Evolutionary conservation across 345 rosid species (phyloP), one percentile per base, ranked within the genome.

Genomic region (Iberis pinnata): DNA sequence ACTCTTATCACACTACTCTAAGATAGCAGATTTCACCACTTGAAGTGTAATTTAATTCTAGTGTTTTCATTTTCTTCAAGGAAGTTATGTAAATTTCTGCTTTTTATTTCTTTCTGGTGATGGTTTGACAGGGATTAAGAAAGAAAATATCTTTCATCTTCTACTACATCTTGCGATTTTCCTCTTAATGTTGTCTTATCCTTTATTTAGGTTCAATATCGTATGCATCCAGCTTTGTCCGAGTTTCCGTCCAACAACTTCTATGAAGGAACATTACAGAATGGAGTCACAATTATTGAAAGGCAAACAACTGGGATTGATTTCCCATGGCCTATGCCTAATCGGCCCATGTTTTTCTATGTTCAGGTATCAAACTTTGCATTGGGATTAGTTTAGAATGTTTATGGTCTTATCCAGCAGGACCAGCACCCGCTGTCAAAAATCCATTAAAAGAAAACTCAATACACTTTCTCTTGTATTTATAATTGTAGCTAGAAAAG

Each of bases 291-390:
- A 18, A 70, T 93, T 47, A 93, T 78, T 57, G 99, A 93, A 67
- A 76, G 99, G 78, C 99, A 81, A 61, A 76, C 92, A 32, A 61
- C 87, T n/a, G 95, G 99, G 64, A 88, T 93, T 68, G 99, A 88
- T 78, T 93, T 93, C 67, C 95, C 97, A 18, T 93, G 99, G 99
- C 99, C 99, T 41, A 95, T 86, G 55, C 97, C 97, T 26, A 88
- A 82, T 70, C 84, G 97, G 11, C 97, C 99, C 62, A 88, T 93
- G 99, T 86, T 93, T 74, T 93, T 93, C 59, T 88, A 88, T 75
- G 99, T 93, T 45, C 99, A 93, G 97, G 95, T 93, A 72, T 38
- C 10, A 11, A 35, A 53, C 36, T 40, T 58, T 10, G 31, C 42
- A 32, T 4, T 24, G 36, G 36, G 18, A 36, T 20, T 22, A 43